Percentiles rank a stretch among this genome's conserved stretches.
These are phyloP conservation scores for Asparagopsis taxiformis DNA, from an alignment of 31 red algal species.

Conservation along the genomic window DNA sequence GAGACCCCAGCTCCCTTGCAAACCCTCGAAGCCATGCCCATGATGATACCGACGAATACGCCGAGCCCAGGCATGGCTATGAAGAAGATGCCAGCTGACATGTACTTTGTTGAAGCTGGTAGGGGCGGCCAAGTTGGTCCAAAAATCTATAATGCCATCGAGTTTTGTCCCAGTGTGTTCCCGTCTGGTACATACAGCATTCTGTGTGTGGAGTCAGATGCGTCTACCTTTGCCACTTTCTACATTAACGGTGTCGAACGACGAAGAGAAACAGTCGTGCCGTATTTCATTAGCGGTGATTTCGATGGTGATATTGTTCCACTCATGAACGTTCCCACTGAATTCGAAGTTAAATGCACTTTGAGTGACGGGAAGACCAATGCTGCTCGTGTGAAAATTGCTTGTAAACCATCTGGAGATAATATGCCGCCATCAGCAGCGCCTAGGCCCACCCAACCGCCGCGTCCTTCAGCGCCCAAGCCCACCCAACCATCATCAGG, in stretches of 20 bases:
- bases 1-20: too few relatives aligned
- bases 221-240: not conserved
- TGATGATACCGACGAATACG: not conserved
- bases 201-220: not conserved
- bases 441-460: too few relatives aligned
- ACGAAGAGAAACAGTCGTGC: not conserved
- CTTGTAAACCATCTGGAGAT: too few relatives aligned
- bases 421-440: too few relatives aligned
- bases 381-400: too few relatives aligned
- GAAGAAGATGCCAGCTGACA: not conserved
- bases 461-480: too few relatives aligned
- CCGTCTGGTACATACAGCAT: not conserved
- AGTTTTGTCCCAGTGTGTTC: not conserved
- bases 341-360: not conserved
- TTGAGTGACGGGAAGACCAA: conserved; percentile 2
- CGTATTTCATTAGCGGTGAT: not conserved
- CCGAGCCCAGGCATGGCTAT: not conserved
- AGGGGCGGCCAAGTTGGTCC: not conserved
- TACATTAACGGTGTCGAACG: not conserved
- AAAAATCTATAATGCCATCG: not conserved
- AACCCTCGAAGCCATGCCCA: not conserved
- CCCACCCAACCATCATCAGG: too few relatives aligned
- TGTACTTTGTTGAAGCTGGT: not conserved
- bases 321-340: not conserved
- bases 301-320: not conserved